phyloP scores from a whole-genome alignment of 2,329 filamentous ascomycete species.

The Chrysoporthe cubensis region DNA sequence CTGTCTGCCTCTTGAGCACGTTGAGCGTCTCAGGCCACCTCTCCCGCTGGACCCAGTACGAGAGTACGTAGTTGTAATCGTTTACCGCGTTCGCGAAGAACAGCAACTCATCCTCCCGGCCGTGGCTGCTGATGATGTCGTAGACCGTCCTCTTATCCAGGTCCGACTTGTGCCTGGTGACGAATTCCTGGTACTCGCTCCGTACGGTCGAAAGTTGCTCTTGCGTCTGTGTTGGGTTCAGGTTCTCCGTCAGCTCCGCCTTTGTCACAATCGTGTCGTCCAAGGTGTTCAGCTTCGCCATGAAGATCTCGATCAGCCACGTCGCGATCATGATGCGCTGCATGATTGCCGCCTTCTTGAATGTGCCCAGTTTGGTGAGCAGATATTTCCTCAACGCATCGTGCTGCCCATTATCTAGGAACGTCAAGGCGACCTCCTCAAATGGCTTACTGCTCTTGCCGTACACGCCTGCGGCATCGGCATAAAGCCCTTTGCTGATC shows the following conservation, averaged over 20 bases:
- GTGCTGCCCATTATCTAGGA: slow-evolving; percentile 88
- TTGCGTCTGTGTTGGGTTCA: slow-evolving; percentile 71
- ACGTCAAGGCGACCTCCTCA: slow-evolving; percentile 88
- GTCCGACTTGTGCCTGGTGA: slow-evolving; percentile 81
- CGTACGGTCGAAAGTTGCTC: slow-evolving; percentile 72
- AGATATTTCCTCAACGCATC: slow-evolving; percentile 92
- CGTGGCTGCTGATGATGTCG: slow-evolving; percentile 94
- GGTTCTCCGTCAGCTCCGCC: slow-evolving; percentile 75
- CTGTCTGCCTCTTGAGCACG: slow-evolving; percentile 90
- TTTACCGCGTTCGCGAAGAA: slow-evolving; percentile 87
- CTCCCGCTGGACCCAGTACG: slow-evolving; percentile 97
- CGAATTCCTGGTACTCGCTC: slow-evolving; percentile 86
- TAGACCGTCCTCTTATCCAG: slow-evolving; percentile 92
- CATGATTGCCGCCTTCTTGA: slow-evolving; percentile 86
- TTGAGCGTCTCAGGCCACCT: slow-evolving; percentile 85
- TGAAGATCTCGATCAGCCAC: slow-evolving; percentile 95
- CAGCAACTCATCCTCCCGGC: slow-evolving; percentile 87
- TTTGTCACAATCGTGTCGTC: slow-evolving; percentile 93
- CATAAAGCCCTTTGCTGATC: slow-evolving; percentile 77
- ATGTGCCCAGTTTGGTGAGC: slow-evolving; percentile 76
- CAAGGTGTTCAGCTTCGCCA: slow-evolving; percentile 93
- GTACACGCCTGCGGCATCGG: slow-evolving; percentile 87
- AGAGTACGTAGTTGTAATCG: slow-evolving; percentile 92
- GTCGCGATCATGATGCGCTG: slow-evolving; percentile 93
- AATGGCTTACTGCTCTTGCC: slow-evolving; percentile 97